These are phyloP conservation scores for Metschnikowia anglica DNA, from an alignment of 805 yeast genomes.

Conservation along the genomic window DNA sequence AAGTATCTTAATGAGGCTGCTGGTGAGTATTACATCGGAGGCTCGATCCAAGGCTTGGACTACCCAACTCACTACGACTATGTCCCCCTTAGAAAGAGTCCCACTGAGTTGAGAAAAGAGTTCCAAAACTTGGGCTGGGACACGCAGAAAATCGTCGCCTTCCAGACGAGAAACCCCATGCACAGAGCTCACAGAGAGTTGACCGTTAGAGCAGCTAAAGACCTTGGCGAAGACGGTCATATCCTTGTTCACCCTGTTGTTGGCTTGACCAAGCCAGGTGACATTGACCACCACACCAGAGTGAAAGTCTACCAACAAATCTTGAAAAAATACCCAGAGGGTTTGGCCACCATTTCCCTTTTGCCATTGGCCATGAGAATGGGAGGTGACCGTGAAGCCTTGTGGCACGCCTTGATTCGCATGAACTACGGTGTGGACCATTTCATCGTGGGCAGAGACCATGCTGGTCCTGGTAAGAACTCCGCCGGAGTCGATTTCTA, in stretches of 20 bases:
- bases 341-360: conserved; percentile 85
- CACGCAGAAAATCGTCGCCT: conserved; percentile 75
- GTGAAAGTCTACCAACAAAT: conserved; percentile 93
- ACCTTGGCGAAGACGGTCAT: conserved; percentile 69
- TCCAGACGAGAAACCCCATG: conserved; percentile 98
- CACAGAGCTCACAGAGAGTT: conserved; percentile 97
- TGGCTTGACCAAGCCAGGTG: conserved; percentile 96
- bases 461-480: conserved; percentile 91
- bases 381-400: conserved; percentile 99
- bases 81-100: conserved; percentile 82
- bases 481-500: conserved; percentile 91
- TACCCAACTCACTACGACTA: conserved; percentile 90
- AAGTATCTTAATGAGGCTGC: conserved; percentile 68
- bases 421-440: conserved; percentile 96
- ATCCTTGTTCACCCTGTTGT: conserved; percentile 95
- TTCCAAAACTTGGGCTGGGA: conserved; percentile 81
- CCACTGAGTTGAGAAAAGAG: conserved; percentile 84
- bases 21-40: conserved; percentile 87
- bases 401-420: conserved; percentile 97
- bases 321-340: conserved; percentile 89
- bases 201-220: conserved; percentile 95
- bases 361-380: conserved; percentile 97
- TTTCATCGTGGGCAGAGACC: conserved; percentile 97
- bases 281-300: conserved; percentile 95
- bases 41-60: conserved; percentile 77